Conservation (phyloP, 2,329 filamentous ascomycete species). For the Orbilia blumenaviensis region DNA sequence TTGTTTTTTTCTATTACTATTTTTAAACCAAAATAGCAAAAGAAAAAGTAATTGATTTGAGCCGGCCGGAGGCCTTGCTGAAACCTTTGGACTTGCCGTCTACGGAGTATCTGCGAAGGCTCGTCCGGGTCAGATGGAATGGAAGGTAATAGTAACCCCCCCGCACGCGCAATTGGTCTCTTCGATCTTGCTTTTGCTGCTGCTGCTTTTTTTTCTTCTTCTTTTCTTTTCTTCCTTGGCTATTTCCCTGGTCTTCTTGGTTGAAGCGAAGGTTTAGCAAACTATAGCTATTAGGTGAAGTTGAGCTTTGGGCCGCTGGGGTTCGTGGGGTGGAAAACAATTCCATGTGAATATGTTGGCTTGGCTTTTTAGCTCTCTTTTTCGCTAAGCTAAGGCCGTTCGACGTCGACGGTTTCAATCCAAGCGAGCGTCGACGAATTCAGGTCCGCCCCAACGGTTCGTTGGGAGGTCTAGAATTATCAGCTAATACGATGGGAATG, state of each 20-base stretch:
- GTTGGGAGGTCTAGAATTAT: background rate
- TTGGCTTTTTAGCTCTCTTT: constrained; percentile 3
- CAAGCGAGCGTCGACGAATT: background rate
- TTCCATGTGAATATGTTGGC: constrained; percentile 13
- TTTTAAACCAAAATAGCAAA: constrained; percentile 27
- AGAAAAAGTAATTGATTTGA: background rate
- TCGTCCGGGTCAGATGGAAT: background rate
- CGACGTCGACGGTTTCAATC: background rate
- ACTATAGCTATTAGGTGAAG: background rate
- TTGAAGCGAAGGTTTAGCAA: background rate
- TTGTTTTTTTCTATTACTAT: constrained; percentile 12
- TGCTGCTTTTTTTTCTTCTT: no score
- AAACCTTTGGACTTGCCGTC: constrained; percentile 38
- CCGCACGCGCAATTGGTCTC: background rate
- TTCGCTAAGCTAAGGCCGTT: background rate
- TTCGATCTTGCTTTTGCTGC: no score
- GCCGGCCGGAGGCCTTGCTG: background rate
- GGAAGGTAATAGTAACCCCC: background rate
- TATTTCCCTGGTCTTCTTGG: background rate
- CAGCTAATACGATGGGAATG: background rate
- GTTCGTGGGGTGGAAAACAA: background rate
- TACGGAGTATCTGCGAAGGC: constrained; percentile 1
- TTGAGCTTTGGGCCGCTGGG: background rate
- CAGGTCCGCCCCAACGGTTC: background rate
- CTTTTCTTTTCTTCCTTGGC: background rate